Conservation (phyloP, 208 protist species). For the Leishmania guyanensis region DNA sequence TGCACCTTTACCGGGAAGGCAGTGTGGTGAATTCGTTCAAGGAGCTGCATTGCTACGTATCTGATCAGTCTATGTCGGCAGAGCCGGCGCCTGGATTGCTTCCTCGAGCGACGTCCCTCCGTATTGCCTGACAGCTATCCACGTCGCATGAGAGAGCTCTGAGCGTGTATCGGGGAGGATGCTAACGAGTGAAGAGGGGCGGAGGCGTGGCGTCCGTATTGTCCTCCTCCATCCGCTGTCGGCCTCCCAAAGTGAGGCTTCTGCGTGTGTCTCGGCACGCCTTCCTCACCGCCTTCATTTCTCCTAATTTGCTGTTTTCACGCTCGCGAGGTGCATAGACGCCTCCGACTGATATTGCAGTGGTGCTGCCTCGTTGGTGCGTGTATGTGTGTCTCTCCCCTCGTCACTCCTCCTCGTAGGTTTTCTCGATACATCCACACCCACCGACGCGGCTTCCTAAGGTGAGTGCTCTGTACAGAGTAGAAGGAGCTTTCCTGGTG, state of each 20-base stretch:
- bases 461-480: not conserved
- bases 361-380: not conserved
- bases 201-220: not conserved
- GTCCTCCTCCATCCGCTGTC: not conserved
- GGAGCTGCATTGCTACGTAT: constrained; percentile 46
- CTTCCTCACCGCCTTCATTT: not conserved
- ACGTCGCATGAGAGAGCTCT: not conserved
- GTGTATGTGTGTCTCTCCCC: not conserved
- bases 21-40: constrained; percentile 37
- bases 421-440: not conserved
- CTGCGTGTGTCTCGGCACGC: not conserved
- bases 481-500: not conserved
- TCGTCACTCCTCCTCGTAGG: not conserved
- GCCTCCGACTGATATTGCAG: too few relatives aligned
- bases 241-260: not conserved
- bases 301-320: not conserved
- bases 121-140: not conserved
- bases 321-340: not conserved
- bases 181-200: not conserved
- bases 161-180: not conserved
- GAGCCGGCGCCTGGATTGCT: not conserved
- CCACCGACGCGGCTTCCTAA: not conserved
- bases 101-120: not conserved
- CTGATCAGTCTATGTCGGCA: not conserved
- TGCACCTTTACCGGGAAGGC: constrained; percentile 37